These are phyloP conservation scores for Margaritispora aquatica DNA, from an alignment of 495 filamentous ascomycete genomes.

Conservation along the genomic window DNA sequence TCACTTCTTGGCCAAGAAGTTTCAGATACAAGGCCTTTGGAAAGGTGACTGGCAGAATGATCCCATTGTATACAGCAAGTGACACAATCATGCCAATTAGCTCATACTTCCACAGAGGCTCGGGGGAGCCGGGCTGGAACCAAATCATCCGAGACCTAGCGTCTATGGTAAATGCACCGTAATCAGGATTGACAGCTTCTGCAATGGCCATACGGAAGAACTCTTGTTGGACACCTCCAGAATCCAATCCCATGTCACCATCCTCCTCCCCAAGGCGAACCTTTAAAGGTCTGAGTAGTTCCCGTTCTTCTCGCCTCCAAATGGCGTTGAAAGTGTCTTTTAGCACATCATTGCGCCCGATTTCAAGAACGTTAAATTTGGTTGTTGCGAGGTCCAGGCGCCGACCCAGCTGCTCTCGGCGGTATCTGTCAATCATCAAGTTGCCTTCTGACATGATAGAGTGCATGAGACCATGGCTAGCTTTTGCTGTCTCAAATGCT, in stretches of 20 bases:
- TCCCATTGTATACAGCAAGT: conserved; percentile 89
- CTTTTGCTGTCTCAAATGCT: conserved; percentile 62
- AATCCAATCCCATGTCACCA: conserved; percentile 87
- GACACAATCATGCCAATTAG: conserved; percentile 81
- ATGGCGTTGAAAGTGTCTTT: conserved; percentile 80
- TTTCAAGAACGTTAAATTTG: conserved; percentile 70
- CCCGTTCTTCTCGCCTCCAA: conserved; percentile 76
- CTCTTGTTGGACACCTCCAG: conserved; percentile 91
- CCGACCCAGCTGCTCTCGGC: conserved; percentile 44
- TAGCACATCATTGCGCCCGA: conserved; percentile 64
- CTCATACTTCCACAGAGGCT: conserved; percentile 85
- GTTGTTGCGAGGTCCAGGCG: conserved; percentile 57
- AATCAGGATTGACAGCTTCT: conserved; percentile 69
- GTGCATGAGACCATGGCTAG: conserved; percentile 40
- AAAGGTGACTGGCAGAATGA: conserved; percentile 84
- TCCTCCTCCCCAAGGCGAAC: conserved; percentile 73
- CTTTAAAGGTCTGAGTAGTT: conserved; percentile 80
- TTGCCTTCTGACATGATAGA: conserved; percentile 31
- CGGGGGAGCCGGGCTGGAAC: conserved; percentile 76
- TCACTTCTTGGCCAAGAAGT: conserved; percentile 59
- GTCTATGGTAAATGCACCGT: conserved; percentile 68
- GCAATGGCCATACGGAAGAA: conserved; percentile 81
- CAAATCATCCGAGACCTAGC: conserved; percentile 68
- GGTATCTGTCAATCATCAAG: conserved; percentile 19
- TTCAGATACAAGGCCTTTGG: conserved; percentile 79